These are phyloP conservation scores for Ajuga chamaepitys DNA, from an alignment of 257 asterid species.

Conservation along the genomic window DNA sequence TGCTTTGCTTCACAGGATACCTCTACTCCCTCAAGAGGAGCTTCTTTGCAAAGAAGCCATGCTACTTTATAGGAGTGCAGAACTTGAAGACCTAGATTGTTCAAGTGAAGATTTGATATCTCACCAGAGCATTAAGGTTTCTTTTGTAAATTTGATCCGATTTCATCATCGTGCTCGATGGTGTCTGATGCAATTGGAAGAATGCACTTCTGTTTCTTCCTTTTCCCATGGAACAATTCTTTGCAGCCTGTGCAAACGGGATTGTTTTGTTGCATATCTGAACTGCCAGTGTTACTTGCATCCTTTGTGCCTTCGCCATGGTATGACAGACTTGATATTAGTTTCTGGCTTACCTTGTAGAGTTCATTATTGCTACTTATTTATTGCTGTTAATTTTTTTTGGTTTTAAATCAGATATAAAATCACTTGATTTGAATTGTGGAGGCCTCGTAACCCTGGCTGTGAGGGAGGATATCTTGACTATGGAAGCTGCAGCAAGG, in stretches of 20 bases:
- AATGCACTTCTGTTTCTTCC: slow-evolving; percentile 39
- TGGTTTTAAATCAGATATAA: slow-evolving; percentile 45
- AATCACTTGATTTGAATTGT: slow-evolving; percentile 51
- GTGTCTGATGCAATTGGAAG: slow-evolving; percentile 53
- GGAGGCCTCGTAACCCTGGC: slow-evolving; percentile 39
- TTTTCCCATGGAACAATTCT: slow-evolving; percentile 78
- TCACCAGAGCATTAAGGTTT: slow-evolving; percentile 44
- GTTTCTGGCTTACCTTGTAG: background rate
- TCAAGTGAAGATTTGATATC: slow-evolving; percentile 39
- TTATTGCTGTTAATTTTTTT: slow-evolving; percentile 10
- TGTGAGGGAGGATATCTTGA: slow-evolving; percentile 64
- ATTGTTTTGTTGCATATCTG: slow-evolving; percentile 76
- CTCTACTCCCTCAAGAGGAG: slow-evolving; percentile 94
- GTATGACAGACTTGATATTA: slow-evolving; percentile 30
- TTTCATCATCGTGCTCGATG: slow-evolving; percentile 88
- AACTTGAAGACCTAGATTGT: slow-evolving; percentile 39
- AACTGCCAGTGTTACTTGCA: slow-evolving; percentile 71
- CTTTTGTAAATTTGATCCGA: slow-evolving; percentile 71
- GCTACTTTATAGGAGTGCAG: slow-evolving; percentile 36
- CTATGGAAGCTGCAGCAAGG: slow-evolving; percentile 70
- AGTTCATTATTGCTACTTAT: background rate
- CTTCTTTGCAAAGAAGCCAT: slow-evolving; percentile 95
- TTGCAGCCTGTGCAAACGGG: slow-evolving; percentile 87
- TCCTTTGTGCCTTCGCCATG: slow-evolving; percentile 91
- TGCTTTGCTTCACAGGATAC: slow-evolving; percentile 73